phyloP scores from a whole-genome alignment of 2,329 filamentous ascomycete species.

The Raffaelea albimanens region DNA sequence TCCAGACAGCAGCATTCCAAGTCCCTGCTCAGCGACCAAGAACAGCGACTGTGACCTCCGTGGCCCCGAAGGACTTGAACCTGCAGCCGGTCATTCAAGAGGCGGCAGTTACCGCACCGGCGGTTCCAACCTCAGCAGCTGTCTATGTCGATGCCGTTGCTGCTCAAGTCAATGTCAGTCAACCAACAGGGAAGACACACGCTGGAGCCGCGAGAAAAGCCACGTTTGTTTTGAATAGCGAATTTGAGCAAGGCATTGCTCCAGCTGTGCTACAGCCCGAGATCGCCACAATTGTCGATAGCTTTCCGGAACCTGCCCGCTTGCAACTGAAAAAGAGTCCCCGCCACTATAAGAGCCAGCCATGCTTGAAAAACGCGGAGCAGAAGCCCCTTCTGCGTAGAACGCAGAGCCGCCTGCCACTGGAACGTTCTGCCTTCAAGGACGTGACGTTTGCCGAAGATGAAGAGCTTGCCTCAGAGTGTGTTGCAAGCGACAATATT shows the following conservation, averaged over 20 bases:
- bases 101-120: not conserved
- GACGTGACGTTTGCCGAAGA: slow-evolving; percentile 20
- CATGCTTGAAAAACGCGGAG: slow-evolving; percentile 30
- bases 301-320: not conserved
- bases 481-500: slow-evolving; percentile 2
- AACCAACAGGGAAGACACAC: not conserved
- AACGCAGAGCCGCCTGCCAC: slow-evolving; percentile 12
- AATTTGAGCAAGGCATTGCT: not conserved
- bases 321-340: slow-evolving; percentile 18
- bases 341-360: slow-evolving; percentile 46
- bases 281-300: not conserved
- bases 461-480: slow-evolving; percentile 15
- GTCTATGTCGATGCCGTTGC: not conserved
- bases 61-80: too few species aligned
- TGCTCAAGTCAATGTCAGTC: too few species aligned
- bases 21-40: slow-evolving; percentile 10
- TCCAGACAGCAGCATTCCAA: slow-evolving; percentile 3
- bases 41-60: too few species aligned
- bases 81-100: not conserved
- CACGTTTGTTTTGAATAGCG: not conserved
- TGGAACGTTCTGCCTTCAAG: slow-evolving; percentile 5
- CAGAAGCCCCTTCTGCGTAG: slow-evolving; percentile 9
- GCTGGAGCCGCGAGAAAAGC: slow-evolving; percentile 4
- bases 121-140: not conserved
- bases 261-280: slow-evolving; percentile 1